Percentiles rank a stretch among this genome's conserved stretches.
Conservation (phyloP, 768 basidiomycete genomes). For the Candolleomyces aberdarensis region DNA sequence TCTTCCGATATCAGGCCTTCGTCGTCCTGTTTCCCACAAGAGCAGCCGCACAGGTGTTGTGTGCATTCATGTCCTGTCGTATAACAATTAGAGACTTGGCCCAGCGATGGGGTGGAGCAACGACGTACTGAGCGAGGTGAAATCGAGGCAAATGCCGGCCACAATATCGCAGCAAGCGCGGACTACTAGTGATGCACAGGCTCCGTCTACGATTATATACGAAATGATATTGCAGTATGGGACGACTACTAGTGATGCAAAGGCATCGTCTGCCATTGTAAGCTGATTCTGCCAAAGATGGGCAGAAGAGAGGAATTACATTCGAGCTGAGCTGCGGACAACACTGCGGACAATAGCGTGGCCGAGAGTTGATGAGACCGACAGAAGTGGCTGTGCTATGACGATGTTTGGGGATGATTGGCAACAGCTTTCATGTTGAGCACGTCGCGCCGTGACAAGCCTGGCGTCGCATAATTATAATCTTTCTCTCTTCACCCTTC, state of each 20-base stretch:
- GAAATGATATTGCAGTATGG: neutral
- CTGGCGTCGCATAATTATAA: neutral
- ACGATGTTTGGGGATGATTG: too few species aligned
- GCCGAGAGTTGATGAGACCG: too few species aligned
- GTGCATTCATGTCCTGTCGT: constrained; percentile 34
- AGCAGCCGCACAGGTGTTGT: constrained; percentile 25
- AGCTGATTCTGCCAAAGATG: neutral
- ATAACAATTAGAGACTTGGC: neutral
- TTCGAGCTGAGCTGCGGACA: too few species aligned
- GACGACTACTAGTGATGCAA: constrained; percentile 20
- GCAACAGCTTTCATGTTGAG: neutral
- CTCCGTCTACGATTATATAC: constrained; percentile 23
- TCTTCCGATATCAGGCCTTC: neutral
- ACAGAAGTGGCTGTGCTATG: too few species aligned
- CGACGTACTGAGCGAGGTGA: constrained; percentile 33
- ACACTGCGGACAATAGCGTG: too few species aligned
- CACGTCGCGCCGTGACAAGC: neutral
- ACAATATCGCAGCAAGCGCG: constrained; percentile 32
- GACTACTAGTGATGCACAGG: constrained; percentile 22
- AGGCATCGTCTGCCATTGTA: constrained; percentile 28
- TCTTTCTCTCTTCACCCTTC: neutral
- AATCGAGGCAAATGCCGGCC: constrained; percentile 37
- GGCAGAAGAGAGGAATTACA: too few species aligned
- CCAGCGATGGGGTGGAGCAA: neutral
- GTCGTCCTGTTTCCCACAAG: constrained; percentile 9